Conservation (phyloP, 805 yeast genomes). For the Metschnikowia rubicola region DNA sequence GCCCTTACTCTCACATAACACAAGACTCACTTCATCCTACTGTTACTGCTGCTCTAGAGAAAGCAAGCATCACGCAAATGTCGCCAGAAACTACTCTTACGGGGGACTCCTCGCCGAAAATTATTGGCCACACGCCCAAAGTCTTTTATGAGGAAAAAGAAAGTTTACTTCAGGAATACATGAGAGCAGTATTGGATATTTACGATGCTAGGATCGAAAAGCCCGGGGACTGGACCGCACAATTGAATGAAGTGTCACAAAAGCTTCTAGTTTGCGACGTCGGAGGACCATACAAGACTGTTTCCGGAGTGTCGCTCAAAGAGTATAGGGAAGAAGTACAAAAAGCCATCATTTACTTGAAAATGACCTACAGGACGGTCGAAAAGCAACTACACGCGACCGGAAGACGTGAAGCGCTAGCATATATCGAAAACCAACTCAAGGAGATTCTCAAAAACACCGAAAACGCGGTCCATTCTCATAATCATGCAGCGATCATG, state of each 20-base stretch:
- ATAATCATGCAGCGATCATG: background rate
- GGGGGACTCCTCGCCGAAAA: background rate
- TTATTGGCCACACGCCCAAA: background rate
- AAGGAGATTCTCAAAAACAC: background rate
- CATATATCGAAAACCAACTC: background rate
- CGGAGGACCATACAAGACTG: background rate
- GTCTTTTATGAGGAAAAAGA: background rate
- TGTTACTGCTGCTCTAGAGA: background rate
- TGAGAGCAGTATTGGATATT: background rate
- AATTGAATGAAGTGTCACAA: background rate
- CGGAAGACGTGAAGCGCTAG: background rate
- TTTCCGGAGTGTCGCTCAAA: background rate
- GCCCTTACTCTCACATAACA: background rate
- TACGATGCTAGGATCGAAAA: background rate
- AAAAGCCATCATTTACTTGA: background rate
- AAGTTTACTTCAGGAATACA: background rate
- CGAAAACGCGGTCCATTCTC: background rate
- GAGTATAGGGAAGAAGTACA: conserved; percentile 1
- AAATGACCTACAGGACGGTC: background rate
- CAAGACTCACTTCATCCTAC: background rate
- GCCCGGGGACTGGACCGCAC: background rate
- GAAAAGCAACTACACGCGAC: background rate
- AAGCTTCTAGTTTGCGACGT: background rate
- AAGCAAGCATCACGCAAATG: background rate
- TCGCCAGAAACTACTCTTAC: background rate